A percentile compares a stretch with the other conserved stretches of the same genome.
Evolutionary conservation across 352 stramenopile genomes (phyloP).

Genomic region (Phytophthora pinifolia): DNA sequence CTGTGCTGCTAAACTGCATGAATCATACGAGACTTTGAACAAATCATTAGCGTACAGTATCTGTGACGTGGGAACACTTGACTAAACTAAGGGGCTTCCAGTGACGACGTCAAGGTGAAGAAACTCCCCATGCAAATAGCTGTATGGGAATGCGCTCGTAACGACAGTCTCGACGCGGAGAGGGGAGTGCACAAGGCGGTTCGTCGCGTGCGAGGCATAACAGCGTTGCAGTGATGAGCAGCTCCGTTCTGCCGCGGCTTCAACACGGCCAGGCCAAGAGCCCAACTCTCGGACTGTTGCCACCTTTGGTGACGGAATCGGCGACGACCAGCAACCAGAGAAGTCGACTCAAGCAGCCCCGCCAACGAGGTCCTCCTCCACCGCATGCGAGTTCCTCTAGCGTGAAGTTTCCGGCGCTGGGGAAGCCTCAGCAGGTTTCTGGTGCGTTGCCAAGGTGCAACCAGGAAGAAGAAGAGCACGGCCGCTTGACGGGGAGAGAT

Average conservation of each 20-base stretch:
- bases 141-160: constrained; percentile 2
- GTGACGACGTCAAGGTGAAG: neutral
- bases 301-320: constrained; percentile 16
- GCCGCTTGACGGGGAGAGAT: constrained; percentile 4
- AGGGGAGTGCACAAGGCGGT: neutral
- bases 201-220: neutral
- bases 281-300: constrained; percentile 16
- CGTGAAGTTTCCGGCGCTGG: constrained; percentile 43
- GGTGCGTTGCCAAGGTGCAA: constrained; percentile 26
- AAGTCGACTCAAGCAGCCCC: constrained; percentile 32
- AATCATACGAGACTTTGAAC: constrained; percentile 18
- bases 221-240: constrained; percentile 5
- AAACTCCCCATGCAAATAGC: constrained; percentile 8
- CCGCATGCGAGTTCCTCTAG: constrained; percentile 10
- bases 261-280: constrained; percentile 16
- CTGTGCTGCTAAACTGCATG: constrained; percentile 16
- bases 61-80: no score
- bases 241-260: constrained; percentile 21
- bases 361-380: constrained; percentile 12
- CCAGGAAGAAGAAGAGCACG: constrained; percentile 40
- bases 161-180: constrained; percentile 2
- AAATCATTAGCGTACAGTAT: neutral
- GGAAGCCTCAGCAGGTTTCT: constrained; percentile 29
- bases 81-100: no score
- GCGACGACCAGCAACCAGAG: constrained; percentile 6